Evolutionary conservation across 371 early-diverging fungal genomes (phyloP).

Genomic region (Fennellomyces sp.): DNA sequence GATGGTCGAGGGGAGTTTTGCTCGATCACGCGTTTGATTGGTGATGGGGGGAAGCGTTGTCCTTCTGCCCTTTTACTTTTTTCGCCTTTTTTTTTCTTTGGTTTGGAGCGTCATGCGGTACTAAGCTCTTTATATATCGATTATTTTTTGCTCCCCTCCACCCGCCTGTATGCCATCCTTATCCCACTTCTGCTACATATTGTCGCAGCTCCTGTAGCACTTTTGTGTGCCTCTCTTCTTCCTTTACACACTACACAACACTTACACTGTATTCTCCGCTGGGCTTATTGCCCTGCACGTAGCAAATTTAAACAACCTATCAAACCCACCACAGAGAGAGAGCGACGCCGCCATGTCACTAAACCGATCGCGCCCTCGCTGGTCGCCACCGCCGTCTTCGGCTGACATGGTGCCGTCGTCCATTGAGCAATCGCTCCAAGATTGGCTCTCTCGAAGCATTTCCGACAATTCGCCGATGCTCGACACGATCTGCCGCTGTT

Average conservation of each 20-base stretch:
- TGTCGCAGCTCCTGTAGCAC: background rate
- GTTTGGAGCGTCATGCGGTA: constrained; percentile 9
- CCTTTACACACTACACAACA: background rate
- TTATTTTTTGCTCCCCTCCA: background rate
- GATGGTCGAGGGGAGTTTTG: too few relatives aligned
- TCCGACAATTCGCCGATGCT: constrained; percentile 22
- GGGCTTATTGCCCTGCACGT: background rate
- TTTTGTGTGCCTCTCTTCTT: background rate
- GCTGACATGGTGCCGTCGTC: constrained; percentile 9
- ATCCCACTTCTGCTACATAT: background rate
- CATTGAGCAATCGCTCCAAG: constrained; percentile 42
- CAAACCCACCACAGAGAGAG: background rate
- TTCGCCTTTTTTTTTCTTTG: background rate
- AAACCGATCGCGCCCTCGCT: constrained; percentile 8
- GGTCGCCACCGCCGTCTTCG: background rate
- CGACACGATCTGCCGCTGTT: constrained; percentile 37
- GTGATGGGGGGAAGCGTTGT: too few relatives aligned
- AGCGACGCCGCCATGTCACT: constrained; percentile 2
- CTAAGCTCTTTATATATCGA: background rate
- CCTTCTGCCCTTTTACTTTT: background rate
- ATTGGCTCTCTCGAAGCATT: constrained; percentile 37
- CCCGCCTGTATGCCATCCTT: background rate
- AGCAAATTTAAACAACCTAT: background rate
- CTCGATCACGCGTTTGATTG: background rate
- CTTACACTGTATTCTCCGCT: background rate